Evolutionary conservation across 768 basidiomycete genomes (phyloP).

Genomic region (Cystobasidium onofrii): DNA sequence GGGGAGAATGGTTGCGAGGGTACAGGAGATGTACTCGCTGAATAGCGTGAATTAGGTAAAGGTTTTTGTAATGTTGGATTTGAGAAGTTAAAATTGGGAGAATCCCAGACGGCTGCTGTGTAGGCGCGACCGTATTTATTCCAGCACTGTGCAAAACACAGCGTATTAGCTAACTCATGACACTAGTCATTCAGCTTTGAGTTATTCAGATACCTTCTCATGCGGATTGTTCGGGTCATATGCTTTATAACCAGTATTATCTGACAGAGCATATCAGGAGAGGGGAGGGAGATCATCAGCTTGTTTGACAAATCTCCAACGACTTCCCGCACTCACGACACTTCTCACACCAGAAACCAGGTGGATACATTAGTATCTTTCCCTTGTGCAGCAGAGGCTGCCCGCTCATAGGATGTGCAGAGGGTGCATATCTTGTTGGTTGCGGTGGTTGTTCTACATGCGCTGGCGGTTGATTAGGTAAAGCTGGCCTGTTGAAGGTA

Average conservation of each 20-base stretch:
- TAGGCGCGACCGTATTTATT: slow-evolving; percentile 14
- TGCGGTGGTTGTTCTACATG: background rate
- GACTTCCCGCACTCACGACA: slow-evolving; percentile 32
- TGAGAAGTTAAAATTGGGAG: slow-evolving; percentile 25
- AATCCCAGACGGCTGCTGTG: slow-evolving; percentile 7
- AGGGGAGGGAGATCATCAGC: background rate
- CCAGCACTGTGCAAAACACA: slow-evolving; percentile 29
- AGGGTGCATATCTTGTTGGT: slow-evolving; percentile 10
- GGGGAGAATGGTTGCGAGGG: slow-evolving; percentile 3
- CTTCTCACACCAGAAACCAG: slow-evolving; percentile 16
- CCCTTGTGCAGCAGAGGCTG: slow-evolving; percentile 18
- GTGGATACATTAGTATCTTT: slow-evolving; percentile 7
- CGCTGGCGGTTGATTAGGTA: slow-evolving; percentile 21
- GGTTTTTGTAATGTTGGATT: slow-evolving; percentile 28
- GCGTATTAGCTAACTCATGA: too few species aligned
- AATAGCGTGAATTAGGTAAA: slow-evolving; percentile 19
- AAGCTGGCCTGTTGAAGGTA: slow-evolving; percentile 25
- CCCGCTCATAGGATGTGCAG: background rate
- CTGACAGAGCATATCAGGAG: too few species aligned
- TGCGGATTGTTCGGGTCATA: slow-evolving; percentile 22
- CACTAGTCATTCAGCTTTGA: background rate
- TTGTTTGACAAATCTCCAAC: too few species aligned
- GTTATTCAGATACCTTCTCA: background rate
- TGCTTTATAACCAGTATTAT: slow-evolving; percentile 28
- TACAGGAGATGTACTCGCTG: background rate